Percentiles rank a stretch among this genome's conserved stretches.
phyloP scores from a whole-genome alignment of 2,329 filamentous ascomycete genomes.

The Mycosphaerella sp. region DNA sequence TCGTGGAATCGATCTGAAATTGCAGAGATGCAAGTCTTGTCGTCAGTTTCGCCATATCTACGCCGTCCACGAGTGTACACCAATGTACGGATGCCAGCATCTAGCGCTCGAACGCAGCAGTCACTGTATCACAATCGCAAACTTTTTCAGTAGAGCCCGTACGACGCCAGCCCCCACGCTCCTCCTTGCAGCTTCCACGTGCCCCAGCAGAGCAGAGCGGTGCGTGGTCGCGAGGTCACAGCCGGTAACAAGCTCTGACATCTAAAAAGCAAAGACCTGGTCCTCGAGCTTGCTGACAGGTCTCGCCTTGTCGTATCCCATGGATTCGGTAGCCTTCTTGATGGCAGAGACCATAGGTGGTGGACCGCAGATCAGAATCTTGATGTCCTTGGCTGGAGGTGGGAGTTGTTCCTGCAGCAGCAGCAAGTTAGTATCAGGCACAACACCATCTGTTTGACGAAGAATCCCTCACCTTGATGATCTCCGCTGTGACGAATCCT shows the following conservation, averaged over 20 bases:
- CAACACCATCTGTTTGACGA: constrained; percentile 22
- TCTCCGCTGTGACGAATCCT: constrained; percentile 90
- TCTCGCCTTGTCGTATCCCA: constrained; percentile 86
- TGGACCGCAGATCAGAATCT: constrained; percentile 89
- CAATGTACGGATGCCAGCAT: neutral
- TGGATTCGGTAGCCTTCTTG: constrained; percentile 87
- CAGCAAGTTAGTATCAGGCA: constrained; percentile 4
- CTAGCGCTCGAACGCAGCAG: neutral
- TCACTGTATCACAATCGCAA: neutral
- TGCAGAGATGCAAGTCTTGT: too few relatives aligned
- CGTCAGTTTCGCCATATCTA: neutral
- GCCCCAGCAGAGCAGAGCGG: too few relatives aligned
- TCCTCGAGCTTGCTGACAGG: constrained; percentile 97
- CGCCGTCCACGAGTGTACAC: neutral
- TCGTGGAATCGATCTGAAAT: neutral
- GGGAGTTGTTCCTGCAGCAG: constrained; percentile 77
- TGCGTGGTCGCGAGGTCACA: too few relatives aligned
- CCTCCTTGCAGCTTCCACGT: neutral
- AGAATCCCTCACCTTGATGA: constrained; percentile 66
- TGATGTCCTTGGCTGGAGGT: constrained; percentile 76
- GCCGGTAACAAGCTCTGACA: neutral
- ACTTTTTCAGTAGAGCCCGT: neutral
- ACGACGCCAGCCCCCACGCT: neutral
- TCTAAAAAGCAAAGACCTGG: constrained; percentile 89
- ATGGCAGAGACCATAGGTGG: constrained; percentile 94